Base-by-base conservation (phyloP, 495 filamentous ascomycete species). In the Lasiosphaeria hispida region DNA sequence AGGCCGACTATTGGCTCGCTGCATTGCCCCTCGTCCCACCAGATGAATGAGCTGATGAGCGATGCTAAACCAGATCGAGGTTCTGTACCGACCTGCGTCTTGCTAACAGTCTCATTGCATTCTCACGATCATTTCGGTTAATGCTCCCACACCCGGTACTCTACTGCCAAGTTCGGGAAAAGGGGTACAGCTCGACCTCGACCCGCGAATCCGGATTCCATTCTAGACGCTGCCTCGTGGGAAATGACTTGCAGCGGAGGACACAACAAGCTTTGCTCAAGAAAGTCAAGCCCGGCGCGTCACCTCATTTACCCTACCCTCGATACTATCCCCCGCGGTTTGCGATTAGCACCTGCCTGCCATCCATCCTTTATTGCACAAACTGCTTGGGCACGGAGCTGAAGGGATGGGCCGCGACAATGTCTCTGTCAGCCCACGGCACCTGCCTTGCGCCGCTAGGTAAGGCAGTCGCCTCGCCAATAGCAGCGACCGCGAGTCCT, bases 201-300 rank as follows among this genome's bases (percentile, higher is more conserved):
- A 52, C 49, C 49, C 49, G 40, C 35, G 49, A 52, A 37, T 51
- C 13, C 7, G 34, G 11, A 18, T 49, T 23, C 35, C 14, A 30
- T 48, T 33, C 17, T 11, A 13, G 19, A 48, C 23, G 7, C n/a
- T 17, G 33, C 18, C 13, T 15, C 13, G 6, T 35, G n/a, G 33
- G 30, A 38, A 38, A 52, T 52, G 49, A 52, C 49, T 34, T 37
- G 49, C 49, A 52, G 19, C 14, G 14, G 13, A 52, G 15, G 8
- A 52, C 38, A 8, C 9, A 19, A 19, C 43, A 45, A 13, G 5
- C 10, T 23, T 3, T 6, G 17, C 42, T 15, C 2, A 11, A 23
- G 1, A 7, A 45, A 45, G n/a, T n/a, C n/a, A 30, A 45, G 43
- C 43, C 43, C 43, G 17, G 43, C 43, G 10, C 11, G 30, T 45